phyloP scores from a whole-genome alignment of 805 yeast species.

The Yamadazyma kitorensis region DNA sequence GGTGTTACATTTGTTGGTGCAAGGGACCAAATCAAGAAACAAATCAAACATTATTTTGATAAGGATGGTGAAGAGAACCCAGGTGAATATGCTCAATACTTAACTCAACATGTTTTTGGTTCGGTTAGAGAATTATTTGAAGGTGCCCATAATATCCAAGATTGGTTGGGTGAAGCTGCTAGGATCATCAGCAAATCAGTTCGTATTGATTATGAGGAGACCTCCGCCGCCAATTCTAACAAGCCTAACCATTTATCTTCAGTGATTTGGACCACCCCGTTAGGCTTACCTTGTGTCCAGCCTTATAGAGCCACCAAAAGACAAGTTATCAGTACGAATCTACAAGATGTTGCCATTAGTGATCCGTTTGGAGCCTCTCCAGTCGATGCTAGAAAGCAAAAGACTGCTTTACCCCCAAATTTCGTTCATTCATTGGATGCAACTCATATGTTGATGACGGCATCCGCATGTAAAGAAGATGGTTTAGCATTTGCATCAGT shows the following conservation, averaged over 20 bases:
- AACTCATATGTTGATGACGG: conserved; percentile 91
- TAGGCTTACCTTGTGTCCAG: conserved; percentile 94
- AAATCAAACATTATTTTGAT: conserved; percentile 59
- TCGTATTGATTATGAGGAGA: conserved; percentile 59
- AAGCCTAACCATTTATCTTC: conserved; percentile 73
- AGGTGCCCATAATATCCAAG: conserved; percentile 94
- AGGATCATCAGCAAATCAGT: conserved; percentile 67
- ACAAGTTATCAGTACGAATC: conserved; percentile 69
- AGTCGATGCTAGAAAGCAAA: conserved; percentile 86
- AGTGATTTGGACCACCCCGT: conserved; percentile 97
- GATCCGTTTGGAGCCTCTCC: conserved; percentile 85
- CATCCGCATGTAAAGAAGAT: conserved; percentile 65
- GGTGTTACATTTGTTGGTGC: conserved; percentile 97
- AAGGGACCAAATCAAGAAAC: conserved; percentile 78
- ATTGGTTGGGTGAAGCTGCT: conserved; percentile 92
- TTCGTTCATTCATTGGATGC: conserved; percentile 95
- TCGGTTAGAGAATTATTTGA: conserved; percentile 82
- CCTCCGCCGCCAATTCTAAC: conserved; percentile 29
- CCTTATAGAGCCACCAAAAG: conserved; percentile 78
- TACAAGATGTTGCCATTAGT: conserved; percentile 81
- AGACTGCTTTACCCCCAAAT: conserved; percentile 93
- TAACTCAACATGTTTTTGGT: conserved; percentile 74
- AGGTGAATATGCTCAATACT: conserved; percentile 48
- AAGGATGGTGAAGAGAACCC: conserved; percentile 33
- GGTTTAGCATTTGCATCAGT: conserved; percentile 86